phyloP scores from a whole-genome alignment of 371 early-diverging fungal genomes.

The Blyttiomyces sp. region DNA sequence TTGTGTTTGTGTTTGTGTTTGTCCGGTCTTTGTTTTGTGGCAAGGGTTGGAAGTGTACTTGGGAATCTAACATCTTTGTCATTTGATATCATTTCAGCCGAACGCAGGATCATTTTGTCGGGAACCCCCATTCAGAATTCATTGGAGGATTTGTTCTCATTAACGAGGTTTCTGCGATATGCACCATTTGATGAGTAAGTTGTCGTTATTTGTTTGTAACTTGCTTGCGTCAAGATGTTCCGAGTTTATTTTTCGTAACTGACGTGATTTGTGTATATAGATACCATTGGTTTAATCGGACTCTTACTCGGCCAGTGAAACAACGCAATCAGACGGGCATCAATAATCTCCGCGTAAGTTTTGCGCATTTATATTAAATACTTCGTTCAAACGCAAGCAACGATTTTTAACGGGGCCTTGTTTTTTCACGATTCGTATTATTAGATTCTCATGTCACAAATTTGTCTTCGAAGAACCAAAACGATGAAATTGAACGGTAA shows the following conservation, averaged over 20 bases:
- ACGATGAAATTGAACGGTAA: constrained; percentile 8
- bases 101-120: background rate
- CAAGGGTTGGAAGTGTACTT: no score
- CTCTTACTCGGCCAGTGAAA: background rate
- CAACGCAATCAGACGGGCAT: background rate
- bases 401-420: background rate
- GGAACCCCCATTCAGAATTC: constrained; percentile 13
- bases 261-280: no score
- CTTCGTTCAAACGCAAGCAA: no score
- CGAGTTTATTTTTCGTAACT: background rate
- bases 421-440: background rate
- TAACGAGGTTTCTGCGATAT: constrained; percentile 7
- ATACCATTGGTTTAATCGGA: constrained; percentile 8
- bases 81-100: background rate
- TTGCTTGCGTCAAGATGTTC: background rate
- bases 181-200: constrained; percentile 2
- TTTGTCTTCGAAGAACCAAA: constrained; percentile 8
- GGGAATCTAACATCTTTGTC: background rate
- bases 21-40: background rate
- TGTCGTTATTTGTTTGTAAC: background rate
- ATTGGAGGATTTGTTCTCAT: constrained; percentile 3
- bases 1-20: background rate
- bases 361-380: no score
- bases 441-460: constrained; percentile 1
- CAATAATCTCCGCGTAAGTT: no score